Evolutionary conservation across 2,329 filamentous ascomycete species (phyloP).

Genomic region (Scedosporium minutisporum): DNA sequence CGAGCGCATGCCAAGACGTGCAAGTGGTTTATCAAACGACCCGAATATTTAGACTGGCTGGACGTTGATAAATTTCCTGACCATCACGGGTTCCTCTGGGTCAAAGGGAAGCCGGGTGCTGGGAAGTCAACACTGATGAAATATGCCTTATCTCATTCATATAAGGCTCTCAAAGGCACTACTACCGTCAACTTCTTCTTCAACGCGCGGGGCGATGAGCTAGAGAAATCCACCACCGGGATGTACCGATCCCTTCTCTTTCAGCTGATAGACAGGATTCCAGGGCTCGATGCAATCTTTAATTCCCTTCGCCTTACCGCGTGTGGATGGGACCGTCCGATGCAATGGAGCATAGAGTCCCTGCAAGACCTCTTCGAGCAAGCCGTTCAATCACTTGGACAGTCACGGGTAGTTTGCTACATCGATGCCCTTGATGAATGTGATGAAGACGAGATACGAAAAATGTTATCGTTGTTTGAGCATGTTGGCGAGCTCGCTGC

Average conservation of each 20-base stretch:
- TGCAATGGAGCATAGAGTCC: background rate
- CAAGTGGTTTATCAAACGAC: background rate
- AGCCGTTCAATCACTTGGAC: constrained; percentile 4
- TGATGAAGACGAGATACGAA: constrained; percentile 27
- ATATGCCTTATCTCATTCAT: constrained; percentile 15
- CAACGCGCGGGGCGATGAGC: constrained; percentile 31
- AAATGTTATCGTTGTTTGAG: constrained; percentile 35
- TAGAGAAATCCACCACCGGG: constrained; percentile 35
- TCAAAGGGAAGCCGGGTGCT: constrained; percentile 32
- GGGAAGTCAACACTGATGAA: constrained; percentile 39
- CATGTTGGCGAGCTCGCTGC: constrained; percentile 20
- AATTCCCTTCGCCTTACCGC: background rate
- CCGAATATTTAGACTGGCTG: background rate
- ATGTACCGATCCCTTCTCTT: constrained; percentile 39
- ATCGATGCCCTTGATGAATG: constrained; percentile 41
- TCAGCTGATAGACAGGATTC: constrained; percentile 28
- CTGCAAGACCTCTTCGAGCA: background rate
- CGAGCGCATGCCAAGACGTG: background rate
- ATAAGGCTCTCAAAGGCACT: constrained; percentile 9
- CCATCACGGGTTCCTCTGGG: constrained; percentile 29
- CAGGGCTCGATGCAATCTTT: constrained; percentile 9
- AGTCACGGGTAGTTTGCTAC: constrained; percentile 14
- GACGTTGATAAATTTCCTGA: background rate
- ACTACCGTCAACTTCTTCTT: constrained; percentile 37
- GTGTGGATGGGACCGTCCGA: too few relatives aligned